Base-by-base conservation (phyloP, 495 filamentous ascomycete species). In the Neurospora cerealis region DNA sequence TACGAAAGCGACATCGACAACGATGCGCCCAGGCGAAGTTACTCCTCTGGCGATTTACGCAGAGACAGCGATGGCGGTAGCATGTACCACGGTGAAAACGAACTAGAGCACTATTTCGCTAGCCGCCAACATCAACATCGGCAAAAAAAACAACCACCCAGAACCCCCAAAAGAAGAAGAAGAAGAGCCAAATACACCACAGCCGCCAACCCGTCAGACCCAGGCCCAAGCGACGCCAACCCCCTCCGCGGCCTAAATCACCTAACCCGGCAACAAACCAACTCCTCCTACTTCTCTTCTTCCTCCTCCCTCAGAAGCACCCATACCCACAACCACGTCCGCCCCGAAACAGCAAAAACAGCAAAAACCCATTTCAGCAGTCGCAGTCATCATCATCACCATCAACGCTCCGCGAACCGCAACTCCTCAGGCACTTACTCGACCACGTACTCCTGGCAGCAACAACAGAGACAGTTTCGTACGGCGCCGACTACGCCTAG, bases 401-500 rank as follows among this genome's bases (percentile, higher is more conserved):
- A 8, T 66, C 54, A 32, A 19, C 24, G 54, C 13, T 19, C 54
- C 15, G 28, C 15, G 28, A 66, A 66, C 54, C 15, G 54, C 15
- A 34, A 66, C 28, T 66, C 54, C 54, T 66, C 44, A 5, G 38
- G 46, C 34, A 69, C 32, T 5, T 37, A 8, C 34, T 41, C 41
- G 17, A 36, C 71, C 21, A 38, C 19, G 15, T 28, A 46, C 79
- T 77, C 70, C 44, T 73, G 17, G 72, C 75, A 6, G 76, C 72
- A 32, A 74, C 73, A 11, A 11, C 79, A 79, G 36, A 72, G 75
- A 73, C 80, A 81, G 48, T 86, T 83, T 71, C 82, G 82, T 69
- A 88, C 87, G 1, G 87, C 87, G 46, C 87, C 87, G 7, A 86
- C 84, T 7, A 88, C 87, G 15, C 87, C 87, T 7, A 80, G 79